These are phyloP conservation scores for Aureobasidium lini DNA, from an alignment of 2,329 filamentous ascomycete species.

Conservation along the genomic window DNA sequence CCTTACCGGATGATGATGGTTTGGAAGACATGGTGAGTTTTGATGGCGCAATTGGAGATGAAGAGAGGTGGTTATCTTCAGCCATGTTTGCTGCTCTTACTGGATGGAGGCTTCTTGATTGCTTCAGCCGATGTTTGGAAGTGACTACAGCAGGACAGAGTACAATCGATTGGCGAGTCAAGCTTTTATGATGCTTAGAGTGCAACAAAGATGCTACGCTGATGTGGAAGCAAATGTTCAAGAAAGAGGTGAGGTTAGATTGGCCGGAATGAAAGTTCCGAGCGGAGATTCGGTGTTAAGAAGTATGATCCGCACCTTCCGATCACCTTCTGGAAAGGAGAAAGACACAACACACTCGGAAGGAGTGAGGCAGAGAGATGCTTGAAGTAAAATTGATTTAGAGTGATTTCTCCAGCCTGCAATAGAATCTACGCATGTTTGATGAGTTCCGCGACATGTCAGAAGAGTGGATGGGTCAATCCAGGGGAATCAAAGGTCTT, in stretches of 20 bases:
- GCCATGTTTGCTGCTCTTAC: constrained; percentile 6
- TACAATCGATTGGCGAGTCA: background rate
- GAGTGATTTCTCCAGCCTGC: too few relatives aligned
- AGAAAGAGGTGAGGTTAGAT: too few relatives aligned
- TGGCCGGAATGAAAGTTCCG: too few relatives aligned
- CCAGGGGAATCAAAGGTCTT: background rate
- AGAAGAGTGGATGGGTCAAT: background rate
- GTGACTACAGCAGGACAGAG: background rate
- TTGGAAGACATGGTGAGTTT: background rate
- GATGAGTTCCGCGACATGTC: too few relatives aligned
- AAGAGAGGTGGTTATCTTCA: background rate
- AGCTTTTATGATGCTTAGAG: background rate
- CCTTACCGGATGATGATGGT: background rate
- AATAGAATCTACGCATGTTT: too few relatives aligned
- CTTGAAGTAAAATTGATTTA: too few relatives aligned
- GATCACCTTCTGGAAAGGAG: too few relatives aligned
- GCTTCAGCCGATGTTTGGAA: background rate
- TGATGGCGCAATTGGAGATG: background rate
- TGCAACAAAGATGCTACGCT: background rate
- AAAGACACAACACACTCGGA: too few relatives aligned
- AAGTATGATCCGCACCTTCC: too few relatives aligned
- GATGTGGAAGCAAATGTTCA: background rate
- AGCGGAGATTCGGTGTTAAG: too few relatives aligned
- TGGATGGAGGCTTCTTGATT: background rate
- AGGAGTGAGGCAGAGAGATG: too few relatives aligned